These are phyloP conservation scores for Penicillium coffeae DNA, from an alignment of 495 filamentous ascomycete species.

Conservation along the genomic window DNA sequence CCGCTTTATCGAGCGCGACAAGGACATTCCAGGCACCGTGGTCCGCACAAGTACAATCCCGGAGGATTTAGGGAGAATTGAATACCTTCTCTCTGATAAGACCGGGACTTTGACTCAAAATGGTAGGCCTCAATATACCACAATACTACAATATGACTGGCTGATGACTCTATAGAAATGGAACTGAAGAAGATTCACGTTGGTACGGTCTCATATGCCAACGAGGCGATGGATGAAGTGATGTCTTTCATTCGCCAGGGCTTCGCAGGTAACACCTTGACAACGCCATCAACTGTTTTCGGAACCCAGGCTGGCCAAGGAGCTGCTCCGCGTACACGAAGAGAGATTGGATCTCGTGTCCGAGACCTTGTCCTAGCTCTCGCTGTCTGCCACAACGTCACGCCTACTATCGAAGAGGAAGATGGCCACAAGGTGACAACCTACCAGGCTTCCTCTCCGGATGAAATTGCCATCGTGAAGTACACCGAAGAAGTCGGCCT, in stretches of 20 bases:
- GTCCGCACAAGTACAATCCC: constrained; percentile 97
- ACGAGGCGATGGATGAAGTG: constrained; percentile 98
- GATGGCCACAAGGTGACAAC: constrained; percentile 71
- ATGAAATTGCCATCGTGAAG: constrained; percentile 95
- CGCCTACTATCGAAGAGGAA: constrained; percentile 81
- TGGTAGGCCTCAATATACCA: constrained; percentile 43
- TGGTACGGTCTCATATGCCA: constrained; percentile 95
- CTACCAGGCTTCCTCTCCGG: constrained; percentile 95
- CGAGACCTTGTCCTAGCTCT: constrained; percentile 87
- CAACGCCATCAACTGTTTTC: constrained; percentile 71
- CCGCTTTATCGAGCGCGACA: constrained; percentile 88
- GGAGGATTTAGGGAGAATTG: constrained; percentile 91
- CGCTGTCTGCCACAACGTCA: constrained; percentile 96
- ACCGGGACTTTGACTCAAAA: constrained; percentile 97
- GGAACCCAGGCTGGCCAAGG: constrained; percentile 51
- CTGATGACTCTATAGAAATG: constrained; percentile 61
- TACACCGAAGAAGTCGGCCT: constrained; percentile 95
- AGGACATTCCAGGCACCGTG: constrained; percentile 84
- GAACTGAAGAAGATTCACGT: constrained; percentile 98
- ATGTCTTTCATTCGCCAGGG: constrained; percentile 76
- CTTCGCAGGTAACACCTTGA: constrained; percentile 59
- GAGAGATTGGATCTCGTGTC: constrained; percentile 91
- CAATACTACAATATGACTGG: too few relatives aligned
- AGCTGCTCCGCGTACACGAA: constrained; percentile 70
- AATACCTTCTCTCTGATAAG: constrained; percentile 96